phyloP scores from a whole-genome alignment of 2,329 filamentous ascomycete genomes.

The Aspergillus hortae region DNA sequence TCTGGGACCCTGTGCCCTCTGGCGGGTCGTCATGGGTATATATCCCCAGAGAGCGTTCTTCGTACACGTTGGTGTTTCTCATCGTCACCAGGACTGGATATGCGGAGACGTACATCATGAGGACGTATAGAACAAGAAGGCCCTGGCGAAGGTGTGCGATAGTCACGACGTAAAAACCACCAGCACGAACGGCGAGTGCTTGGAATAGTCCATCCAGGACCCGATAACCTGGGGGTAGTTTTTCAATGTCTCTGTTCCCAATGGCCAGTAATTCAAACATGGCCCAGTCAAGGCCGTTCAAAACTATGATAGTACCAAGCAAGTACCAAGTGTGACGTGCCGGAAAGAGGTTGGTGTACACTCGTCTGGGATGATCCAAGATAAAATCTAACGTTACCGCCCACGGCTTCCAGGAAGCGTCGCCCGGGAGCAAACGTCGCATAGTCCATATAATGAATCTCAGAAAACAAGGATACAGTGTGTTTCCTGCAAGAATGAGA shows the following conservation, averaged over 20 bases:
- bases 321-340: conserved; percentile 64
- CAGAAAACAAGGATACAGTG: conserved; percentile 62
- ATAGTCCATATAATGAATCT: conserved; percentile 57
- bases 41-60: conserved; percentile 61
- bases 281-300: conserved; percentile 63
- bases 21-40: conserved; percentile 31
- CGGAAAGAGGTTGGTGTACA: conserved; percentile 55
- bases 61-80: conserved; percentile 67
- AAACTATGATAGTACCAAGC: conserved; percentile 55
- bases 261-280: conserved; percentile 65
- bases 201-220: conserved; percentile 62
- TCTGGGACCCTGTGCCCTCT: conserved; percentile 15
- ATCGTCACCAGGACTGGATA: conserved; percentile 36
- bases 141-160: conserved; percentile 53
- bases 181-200: conserved; percentile 59
- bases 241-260: conserved; percentile 54
- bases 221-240: conserved; percentile 51
- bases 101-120: conserved; percentile 40
- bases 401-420: conserved; percentile 27
- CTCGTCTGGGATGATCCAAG: conserved; percentile 31
- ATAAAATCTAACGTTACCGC: conserved; percentile 32
- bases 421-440: conserved; percentile 25
- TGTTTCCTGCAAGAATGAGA: conserved; percentile 63
- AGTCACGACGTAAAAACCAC: conserved; percentile 63
- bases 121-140: conserved; percentile 32